Evolutionary conservation across 257 asterid species (phyloP), one percentile per base, ranked within the genome.

Genomic region (Solanum corneliomulleri): DNA sequence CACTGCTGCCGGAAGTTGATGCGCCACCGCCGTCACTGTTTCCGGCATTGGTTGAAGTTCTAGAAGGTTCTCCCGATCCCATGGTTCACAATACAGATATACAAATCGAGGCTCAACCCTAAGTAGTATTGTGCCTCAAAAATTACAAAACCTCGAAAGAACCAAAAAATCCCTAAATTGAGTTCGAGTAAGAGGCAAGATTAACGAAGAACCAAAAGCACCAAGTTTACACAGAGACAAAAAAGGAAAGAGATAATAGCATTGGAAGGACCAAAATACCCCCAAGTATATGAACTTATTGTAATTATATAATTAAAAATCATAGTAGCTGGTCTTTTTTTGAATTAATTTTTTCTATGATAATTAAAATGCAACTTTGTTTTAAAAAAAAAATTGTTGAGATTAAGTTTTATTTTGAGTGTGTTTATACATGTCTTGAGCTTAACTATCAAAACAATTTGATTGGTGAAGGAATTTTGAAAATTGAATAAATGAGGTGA

Each of bases 31-130:
- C 60, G 75, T 86, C 83, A 23, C 94, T 88, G 60, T 93, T 86
- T 14, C 91, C 95, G 2, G 88, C 88, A 49, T 91, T 93, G 45
- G 89, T 90, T 75, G 90, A 90, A 39, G 20, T 29, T 71, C 71
- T 85, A 39, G 87, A 27, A 10, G 58, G 25, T 35, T 47, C 87
- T 42, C 39, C 71, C 71, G 23, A 45, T 47, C 37, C 83, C 76
- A 60, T 52, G 39, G 49, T 23, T 83, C 77, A 47, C 7, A 47
- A 47, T 80, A 18, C 44, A 16, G 64, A 77, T 3, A 27, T 44
- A 39, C 64, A 45, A 56, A 42, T 44, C 39, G 84, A 16, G 2
- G 80, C 25, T 58, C 12, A 58, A 56, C 25, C 25, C 62, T 52
- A 52, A 52, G 62, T 3, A 52, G n/a, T 16, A 2, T 52, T 16